Base-by-base conservation (phyloP, 208 protist genomes). In the Crithidia expoeki region DNA sequence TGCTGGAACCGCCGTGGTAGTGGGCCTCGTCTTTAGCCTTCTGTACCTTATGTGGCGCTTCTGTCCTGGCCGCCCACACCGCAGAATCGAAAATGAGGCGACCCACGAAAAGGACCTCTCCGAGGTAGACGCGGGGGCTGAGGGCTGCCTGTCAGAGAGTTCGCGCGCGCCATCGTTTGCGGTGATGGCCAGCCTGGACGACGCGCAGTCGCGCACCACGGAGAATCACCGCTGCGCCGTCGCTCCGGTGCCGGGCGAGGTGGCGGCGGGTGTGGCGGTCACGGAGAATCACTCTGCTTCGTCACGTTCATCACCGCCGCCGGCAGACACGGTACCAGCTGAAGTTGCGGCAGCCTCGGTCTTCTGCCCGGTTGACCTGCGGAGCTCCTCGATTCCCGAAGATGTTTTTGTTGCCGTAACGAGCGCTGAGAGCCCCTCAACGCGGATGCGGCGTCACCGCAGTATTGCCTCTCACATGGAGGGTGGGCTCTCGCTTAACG, bases 381-480 rank as follows among this genome's bases (percentile, higher is more conserved):
- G 4, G n/a, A 4, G 33, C 33, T 38, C 33, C 2, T 14, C 28
- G 4, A 6, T 4, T 14, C 33, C 33, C 11, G 53, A 44, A 23
- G 58, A 51, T 5, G 12, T 38, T 28, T 34, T 30, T 14, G 36
- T 28, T 6, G 40, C 58, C 23, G 58, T 38, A 23, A 49, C 4
- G 25, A 19, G 49, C 7, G 17, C 30, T 16, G 61, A 67, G 19
- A 49, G 49, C 11, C 33, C 47, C 0, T 23, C 12, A 5, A 17
- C 4, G 5, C 46, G 30, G 3, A 12, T 67, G 28, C 61, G 47
- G 16, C 36, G 36, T 14, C 49, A 56, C 5, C 28, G 21, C 11
- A 67, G 61, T 27, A 55, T 67, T 23, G 17, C 33, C 21, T 53
- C 61, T 12, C 61, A 56, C 61, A 36, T 40, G 23, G 42, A 34